Base-by-base conservation (phyloP, 805 yeast species). In the Candida glaebosa region DNA sequence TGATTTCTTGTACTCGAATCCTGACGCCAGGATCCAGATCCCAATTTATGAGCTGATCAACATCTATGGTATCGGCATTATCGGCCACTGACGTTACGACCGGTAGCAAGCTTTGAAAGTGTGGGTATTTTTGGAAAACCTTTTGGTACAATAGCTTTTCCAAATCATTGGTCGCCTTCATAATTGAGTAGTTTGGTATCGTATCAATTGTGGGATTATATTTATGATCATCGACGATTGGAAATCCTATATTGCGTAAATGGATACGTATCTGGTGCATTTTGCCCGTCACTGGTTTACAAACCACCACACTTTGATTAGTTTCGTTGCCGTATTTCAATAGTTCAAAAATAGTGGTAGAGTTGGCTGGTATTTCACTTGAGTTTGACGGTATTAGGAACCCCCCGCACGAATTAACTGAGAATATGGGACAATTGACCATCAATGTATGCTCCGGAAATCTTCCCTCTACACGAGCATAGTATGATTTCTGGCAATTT, bases 161-260 rank as follows among this genome's bases (percentile, higher is more conserved):
- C 2, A 61, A 37, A 1, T 44, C 40, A 31, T 54, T 56, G 25
- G 49, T 57, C 5, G 50, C n/a, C 7, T 14, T 25, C 20, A 55
- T 53, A 16, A 54, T 47, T 3, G 39, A 41, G 8, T 44, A 43
- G 30, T 42, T 48, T 14, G 41, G 31, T 9, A 41, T 18, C 4
- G 34, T 32, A 3, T 30, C 19, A 18, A 39, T 42, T 3, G 18
- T 33, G 2, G 58, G 55, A 38, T 61, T 57, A 45, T 70, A 70
- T 9, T 59, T 50, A 19, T 54, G 57, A 60, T 91, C 99, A 57
- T 91, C 90, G 3, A 86, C 88, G 35, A 91, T 91, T 0, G 98
- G 96, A 55, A 70, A 76, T 0, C 97, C 97, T 45, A 77, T 37
- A 46, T 75, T 71, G 17, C 79, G 54, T 9, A 78, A 54, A 53